Evolutionary conservation across 768 basidiomycete species (phyloP), one percentile per base, ranked within the genome.

Genomic region (Calvatia gigantea): DNA sequence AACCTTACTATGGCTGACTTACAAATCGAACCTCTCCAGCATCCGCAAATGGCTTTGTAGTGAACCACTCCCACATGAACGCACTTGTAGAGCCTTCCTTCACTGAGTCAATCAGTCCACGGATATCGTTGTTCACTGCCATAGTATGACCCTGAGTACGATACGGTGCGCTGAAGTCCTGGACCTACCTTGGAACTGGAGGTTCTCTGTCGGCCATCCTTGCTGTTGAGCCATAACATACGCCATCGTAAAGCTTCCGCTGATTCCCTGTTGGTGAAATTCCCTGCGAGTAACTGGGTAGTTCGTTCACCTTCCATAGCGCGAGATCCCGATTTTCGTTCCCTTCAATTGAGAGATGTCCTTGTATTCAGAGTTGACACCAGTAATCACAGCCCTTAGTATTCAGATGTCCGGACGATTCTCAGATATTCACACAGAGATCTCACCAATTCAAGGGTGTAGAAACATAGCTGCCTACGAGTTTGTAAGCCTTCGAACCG

Each of bases 1-100:
- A 48, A 23, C 39, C 9, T 17, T 4, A 12, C 6, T 38, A 28
- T 15, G 31, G 29, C 17, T 14, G 51, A 76, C 91, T 68, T 68
- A 95, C 94, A 70, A 94, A 94, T 11, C 89, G 84, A 49, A 83
- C 87, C 67, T 90, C 83, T 12, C 87, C 91, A 7, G 79, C 77
- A 65, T 95, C 91, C 5, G 79, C 83, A 62, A 83, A 94, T 3
- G 94, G 80, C 59, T 81, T 82, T 0, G 81, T 81, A 1, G 80
- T 82, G 69, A 96, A 97, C 90, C 89, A 92, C 68, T 94, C 92
- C 91, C 92, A 93, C 86, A 95, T 89, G 72, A 95, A 95, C 9
- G 88, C 89, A 59, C 90, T 91, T 5, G 94, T 94, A 11, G 87
- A 81, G 0, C 87, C 90, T 49, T 90, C 85, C 65, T 97, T 97